A percentile compares a stretch with the other conserved stretches of the same genome.
phyloP scores from a whole-genome alignment of 2,329 filamentous ascomycete species.

The Nemania sp. region DNA sequence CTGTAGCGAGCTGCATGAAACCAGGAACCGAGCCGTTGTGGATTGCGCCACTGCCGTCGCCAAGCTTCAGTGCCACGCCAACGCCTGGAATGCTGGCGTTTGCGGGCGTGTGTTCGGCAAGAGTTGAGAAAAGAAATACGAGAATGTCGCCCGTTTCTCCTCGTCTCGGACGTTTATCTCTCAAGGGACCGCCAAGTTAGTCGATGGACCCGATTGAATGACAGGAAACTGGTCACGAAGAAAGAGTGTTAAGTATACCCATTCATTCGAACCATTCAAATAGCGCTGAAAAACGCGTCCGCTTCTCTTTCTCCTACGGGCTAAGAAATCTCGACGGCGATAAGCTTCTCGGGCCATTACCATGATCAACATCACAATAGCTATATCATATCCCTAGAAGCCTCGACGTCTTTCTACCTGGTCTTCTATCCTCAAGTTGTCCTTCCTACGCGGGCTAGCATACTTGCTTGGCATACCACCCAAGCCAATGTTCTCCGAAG shows the following conservation, averaged over 20 bases:
- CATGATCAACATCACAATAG: not conserved
- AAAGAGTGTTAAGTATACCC: too few relatives aligned
- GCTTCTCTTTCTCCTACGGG: not conserved
- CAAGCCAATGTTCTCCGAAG: not conserved
- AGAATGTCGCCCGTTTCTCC: not conserved
- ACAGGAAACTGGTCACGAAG: not conserved
- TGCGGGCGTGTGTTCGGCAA: not conserved
- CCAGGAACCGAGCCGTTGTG: not conserved
- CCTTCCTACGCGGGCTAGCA: conserved; percentile 8
- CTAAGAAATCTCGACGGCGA: not conserved
- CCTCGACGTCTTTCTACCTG: not conserved
- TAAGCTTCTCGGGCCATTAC: not conserved
- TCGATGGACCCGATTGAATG: too few relatives aligned
- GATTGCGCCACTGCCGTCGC: not conserved
- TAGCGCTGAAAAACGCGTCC: too few relatives aligned
- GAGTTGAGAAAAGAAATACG: not conserved
- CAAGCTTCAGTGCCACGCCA: not conserved
- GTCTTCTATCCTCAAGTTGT: not conserved
- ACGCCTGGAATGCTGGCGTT: not conserved
- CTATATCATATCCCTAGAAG: not conserved
- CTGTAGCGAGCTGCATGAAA: not conserved
- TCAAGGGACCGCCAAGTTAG: too few relatives aligned
- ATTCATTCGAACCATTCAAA: too few relatives aligned
- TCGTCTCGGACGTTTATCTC: too few relatives aligned
- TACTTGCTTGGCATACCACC: conserved; percentile 12